Base-by-base conservation (phyloP, 1,284 basidiomycete genomes). In the Sanghuangporus weigelae region DNA sequence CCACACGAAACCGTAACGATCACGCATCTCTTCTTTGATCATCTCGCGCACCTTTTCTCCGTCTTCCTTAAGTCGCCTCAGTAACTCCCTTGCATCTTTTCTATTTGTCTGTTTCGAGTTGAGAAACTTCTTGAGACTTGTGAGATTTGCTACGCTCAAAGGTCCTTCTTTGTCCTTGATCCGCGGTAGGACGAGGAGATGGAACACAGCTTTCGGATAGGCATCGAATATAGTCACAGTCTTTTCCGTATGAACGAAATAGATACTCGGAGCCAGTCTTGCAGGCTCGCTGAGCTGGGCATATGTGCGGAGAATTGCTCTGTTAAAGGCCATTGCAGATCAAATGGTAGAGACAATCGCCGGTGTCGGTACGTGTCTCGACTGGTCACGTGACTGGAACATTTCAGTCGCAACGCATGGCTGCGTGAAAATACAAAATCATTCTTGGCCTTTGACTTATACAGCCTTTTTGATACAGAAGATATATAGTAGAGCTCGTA, bases 141-240 rank as follows among this genome's bases (percentile, higher is more conserved):
- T 72, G 12, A 94, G 78, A 35, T 84, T 77, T 10, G 70, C 67
- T 1, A 72, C 71, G 3, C 72, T 75, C 57, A 81, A 59, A 0
- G 67, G 60, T 7, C 66, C 65, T 36, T 50, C 38, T 7, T 53
- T 53, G 38, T 42, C 12, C 31, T 54, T 50, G 7, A 61, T 35
- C 19, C 50, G 59, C 40, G 54, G 93, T 12, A 95, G 76, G 62
- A 95, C 74, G 49, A 95, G 81, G 69, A 92, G 89, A 74, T 96
- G 94, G 73, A 92, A 95, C 60, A 84, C 86, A 1, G 90, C 82
- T 77, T 98, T 98, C 7, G 92, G 92, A 72, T 82, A 97, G 19
- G 81, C 84, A 76, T 98, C 95, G 71, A 89, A 93, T 59, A 98
- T 82, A 2, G 90, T 90, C 48, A 95, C 69, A 0, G 87, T 85